Evolutionary conservation across 495 filamentous ascomycete species (phyloP).

Genomic region (Penicillium ucsense): DNA sequence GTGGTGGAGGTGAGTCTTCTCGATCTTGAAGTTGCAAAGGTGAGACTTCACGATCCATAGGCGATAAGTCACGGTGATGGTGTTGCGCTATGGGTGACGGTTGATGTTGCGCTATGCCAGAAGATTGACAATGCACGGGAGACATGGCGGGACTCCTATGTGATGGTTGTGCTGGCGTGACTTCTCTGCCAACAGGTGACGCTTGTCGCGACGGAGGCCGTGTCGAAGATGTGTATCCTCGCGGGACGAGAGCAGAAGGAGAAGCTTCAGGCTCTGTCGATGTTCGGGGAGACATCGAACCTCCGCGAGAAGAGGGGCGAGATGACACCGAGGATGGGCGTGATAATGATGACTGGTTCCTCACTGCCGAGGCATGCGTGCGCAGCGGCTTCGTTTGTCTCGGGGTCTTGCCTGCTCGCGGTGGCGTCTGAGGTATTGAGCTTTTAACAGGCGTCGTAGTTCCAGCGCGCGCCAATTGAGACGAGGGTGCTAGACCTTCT

Average conservation of each 20-base stretch:
- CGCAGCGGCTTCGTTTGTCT: slow-evolving; percentile 27
- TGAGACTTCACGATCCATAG: slow-evolving; percentile 18
- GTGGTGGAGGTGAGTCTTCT: slow-evolving; percentile 38
- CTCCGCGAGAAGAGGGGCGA: slow-evolving; percentile 19
- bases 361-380: slow-evolving; percentile 30
- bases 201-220: slow-evolving; percentile 26
- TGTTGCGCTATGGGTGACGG: not conserved
- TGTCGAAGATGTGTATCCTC: slow-evolving; percentile 18
- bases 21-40: slow-evolving; percentile 21
- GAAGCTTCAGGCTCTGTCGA: slow-evolving; percentile 18
- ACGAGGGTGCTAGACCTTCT: slow-evolving; percentile 37
- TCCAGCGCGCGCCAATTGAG: slow-evolving; percentile 22
- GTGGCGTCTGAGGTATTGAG: slow-evolving; percentile 39
- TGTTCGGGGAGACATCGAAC: slow-evolving; percentile 20
- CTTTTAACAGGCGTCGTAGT: slow-evolving; percentile 26
- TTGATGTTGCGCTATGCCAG: slow-evolving; percentile 1
- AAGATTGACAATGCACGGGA: slow-evolving; percentile 1
- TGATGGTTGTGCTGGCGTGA: slow-evolving; percentile 1
- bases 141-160: not conserved
- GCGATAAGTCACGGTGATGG: slow-evolving; percentile 11
- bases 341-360: slow-evolving; percentile 26
- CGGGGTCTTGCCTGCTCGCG: slow-evolving; percentile 29
- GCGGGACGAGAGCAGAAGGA: slow-evolving; percentile 23
- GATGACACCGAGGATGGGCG: slow-evolving; percentile 23
- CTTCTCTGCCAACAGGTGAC: slow-evolving; percentile 17